These are phyloP conservation scores for Paramecium sonneborni DNA, from an alignment of 73 alveolate species.

Conservation along the genomic window DNA sequence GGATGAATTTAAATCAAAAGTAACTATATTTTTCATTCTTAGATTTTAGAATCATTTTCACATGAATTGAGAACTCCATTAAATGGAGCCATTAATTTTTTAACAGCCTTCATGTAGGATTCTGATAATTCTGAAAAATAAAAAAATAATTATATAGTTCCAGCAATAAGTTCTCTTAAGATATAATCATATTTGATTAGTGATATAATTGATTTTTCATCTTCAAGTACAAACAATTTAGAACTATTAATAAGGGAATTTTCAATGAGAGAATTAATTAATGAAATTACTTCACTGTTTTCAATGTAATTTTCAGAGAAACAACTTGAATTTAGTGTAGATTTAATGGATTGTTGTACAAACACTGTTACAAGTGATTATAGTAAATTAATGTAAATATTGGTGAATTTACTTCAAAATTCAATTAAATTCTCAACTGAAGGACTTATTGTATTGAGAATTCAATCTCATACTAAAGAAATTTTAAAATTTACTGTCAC, in stretches of 20 bases:
- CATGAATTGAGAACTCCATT: slow-evolving; percentile 67
- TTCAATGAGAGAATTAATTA: neutral
- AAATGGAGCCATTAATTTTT: slow-evolving; percentile 38
- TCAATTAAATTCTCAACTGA: slow-evolving; percentile 40
- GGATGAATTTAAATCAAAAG: slow-evolving; percentile 52
- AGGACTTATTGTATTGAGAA: slow-evolving; percentile 25
- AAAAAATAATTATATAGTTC: slow-evolving; percentile 8
- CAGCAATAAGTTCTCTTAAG: slow-evolving; percentile 49
- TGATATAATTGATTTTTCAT: slow-evolving; percentile 63
- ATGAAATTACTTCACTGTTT: neutral
- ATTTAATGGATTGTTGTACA: neutral
- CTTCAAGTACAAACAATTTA: neutral
- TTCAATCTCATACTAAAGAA: neutral
- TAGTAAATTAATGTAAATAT: slow-evolving; percentile 47
- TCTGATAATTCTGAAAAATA: neutral
- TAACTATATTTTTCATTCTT: neutral
- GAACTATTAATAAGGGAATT: neutral
- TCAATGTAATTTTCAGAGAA: neutral
- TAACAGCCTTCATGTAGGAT: slow-evolving; percentile 6
- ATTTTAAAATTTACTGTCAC: neutral
- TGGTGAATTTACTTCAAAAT: slow-evolving; percentile 45
- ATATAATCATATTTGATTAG: slow-evolving; percentile 50
- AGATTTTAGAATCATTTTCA: slow-evolving; percentile 62
- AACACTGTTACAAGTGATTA: neutral
- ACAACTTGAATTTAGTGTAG: neutral